Percentiles rank a stretch among this genome's conserved stretches.
phyloP scores from a whole-genome alignment of 1,284 basidiomycete species.

The Coriolopsis trogii region DNA sequence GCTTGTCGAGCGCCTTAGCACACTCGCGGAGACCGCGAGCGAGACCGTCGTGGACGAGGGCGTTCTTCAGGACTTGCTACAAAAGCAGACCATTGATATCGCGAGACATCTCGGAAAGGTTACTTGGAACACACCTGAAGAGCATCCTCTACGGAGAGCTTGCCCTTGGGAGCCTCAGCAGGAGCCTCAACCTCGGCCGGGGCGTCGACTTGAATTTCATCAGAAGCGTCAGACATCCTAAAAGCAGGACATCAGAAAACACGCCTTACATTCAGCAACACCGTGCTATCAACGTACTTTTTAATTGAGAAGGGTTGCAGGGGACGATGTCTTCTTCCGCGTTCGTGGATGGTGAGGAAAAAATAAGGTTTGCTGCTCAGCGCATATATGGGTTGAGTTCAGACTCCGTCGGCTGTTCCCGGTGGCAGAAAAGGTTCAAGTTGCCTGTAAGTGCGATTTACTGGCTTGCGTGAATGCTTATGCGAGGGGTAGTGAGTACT shows the following conservation, averaged over 20 bases:
- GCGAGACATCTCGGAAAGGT: not conserved
- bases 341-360: slow-evolving; percentile 74
- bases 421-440: slow-evolving; percentile 7
- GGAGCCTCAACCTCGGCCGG: slow-evolving; percentile 83
- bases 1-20: slow-evolving; percentile 98
- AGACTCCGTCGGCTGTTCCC: slow-evolving; percentile 51
- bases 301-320: slow-evolving; percentile 37
- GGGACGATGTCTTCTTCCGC: slow-evolving; percentile 86
- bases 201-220: slow-evolving; percentile 84
- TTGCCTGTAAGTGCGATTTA: no score
- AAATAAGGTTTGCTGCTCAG: slow-evolving; percentile 45
- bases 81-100: not conserved
- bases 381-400: slow-evolving; percentile 34
- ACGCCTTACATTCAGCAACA: not conserved
- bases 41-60: slow-evolving; percentile 97
- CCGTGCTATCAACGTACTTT: slow-evolving; percentile 46
- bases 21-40: slow-evolving; percentile 97
- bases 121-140: slow-evolving; percentile 71
- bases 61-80: slow-evolving; percentile 93
- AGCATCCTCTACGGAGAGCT: slow-evolving; percentile 96
- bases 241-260: not conserved
- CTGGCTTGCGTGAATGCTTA: no score
- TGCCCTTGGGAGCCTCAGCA: slow-evolving; percentile 87
- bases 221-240: slow-evolving; percentile 99
- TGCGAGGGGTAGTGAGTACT: no score